Percentiles rank a stretch among this genome's conserved stretches.
phyloP scores from a whole-genome alignment of 2,329 filamentous ascomycete genomes.

The Nigrospora sphaerica region DNA sequence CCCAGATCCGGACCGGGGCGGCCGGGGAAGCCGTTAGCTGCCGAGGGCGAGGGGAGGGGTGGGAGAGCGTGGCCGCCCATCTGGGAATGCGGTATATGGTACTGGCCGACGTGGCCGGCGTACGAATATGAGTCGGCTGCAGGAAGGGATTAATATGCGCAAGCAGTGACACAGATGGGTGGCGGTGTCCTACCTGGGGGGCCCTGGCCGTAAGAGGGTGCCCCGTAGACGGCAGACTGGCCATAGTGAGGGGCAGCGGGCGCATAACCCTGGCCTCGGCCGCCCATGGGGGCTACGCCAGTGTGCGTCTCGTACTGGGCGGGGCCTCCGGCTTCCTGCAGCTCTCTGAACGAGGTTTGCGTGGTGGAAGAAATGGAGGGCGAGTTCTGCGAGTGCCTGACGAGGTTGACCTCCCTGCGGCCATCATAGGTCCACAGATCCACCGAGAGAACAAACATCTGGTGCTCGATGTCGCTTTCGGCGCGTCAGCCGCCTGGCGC shows the following conservation, averaged over 20 bases:
- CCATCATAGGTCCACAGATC: conserved; percentile 63
- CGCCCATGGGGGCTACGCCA: not conserved
- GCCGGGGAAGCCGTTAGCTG: too few species aligned
- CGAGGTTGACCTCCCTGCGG: conserved; percentile 57
- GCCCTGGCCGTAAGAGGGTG: too few species aligned
- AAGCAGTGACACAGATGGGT: too few species aligned
- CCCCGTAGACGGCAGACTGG: not conserved
- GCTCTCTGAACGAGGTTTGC: conserved; percentile 59
- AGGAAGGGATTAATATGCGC: too few species aligned
- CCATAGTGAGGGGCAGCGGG: not conserved
- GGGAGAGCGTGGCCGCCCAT: not conserved
- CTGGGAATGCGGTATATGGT: not conserved
- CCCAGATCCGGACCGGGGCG: too few species aligned
- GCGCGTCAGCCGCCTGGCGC: conserved; percentile 4
- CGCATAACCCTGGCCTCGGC: not conserved
- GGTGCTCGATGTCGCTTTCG: conserved; percentile 18
- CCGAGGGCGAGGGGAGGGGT: too few species aligned
- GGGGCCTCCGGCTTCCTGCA: conserved; percentile 11
- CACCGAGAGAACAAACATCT: conserved; percentile 40
- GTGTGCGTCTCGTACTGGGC: not conserved
- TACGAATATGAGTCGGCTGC: too few species aligned
- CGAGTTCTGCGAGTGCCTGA: conserved; percentile 55
- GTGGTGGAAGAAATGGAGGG: conserved; percentile 79
- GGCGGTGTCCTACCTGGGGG: too few species aligned
- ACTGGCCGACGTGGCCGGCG: too few species aligned